Evolutionary conservation across 176 grass and related monocot species (phyloP), one percentile per base, ranked within the genome.

Genomic region (Saccharum officinarum): DNA sequence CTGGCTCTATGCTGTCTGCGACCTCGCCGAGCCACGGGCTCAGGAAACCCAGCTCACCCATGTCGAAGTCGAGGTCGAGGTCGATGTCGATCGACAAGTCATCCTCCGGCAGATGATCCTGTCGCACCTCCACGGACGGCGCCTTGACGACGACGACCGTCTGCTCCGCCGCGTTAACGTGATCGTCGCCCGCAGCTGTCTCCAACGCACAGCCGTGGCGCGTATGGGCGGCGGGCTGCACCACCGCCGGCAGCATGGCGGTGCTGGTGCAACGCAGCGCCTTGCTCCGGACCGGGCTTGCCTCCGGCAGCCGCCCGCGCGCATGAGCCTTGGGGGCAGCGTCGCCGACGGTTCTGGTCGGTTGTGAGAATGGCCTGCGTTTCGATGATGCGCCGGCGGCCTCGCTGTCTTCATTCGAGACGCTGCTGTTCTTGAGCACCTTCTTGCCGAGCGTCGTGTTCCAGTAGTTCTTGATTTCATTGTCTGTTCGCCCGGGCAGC

Each of bases 391-490:
- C 41, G 10, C 41, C 41, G 9, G 41, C 9, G 41, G 41, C 41
- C 41, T 44, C 41, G 9, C 41, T 10, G 9, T 44, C 9, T 44
- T 11, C 10, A 11, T 44, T 44, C 9, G 10, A 44, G 41, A 0
- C 59, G 59, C 36, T 67, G 37, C 5, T 45, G 69, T 5, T 17
- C 60, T 9, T 59, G 65, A 52, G 65, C 42, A 13, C 50, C 75
- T 41, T 88, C 82, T 85, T 88, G 52, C 82, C 42, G 4, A 88
- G 77, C 4, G 85, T 91, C 22, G 77, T 91, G 85, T 85, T 91
- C 89, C 82, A 82, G 71, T 85, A 77, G 89, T 91, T 88, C 77
- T 91, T 91, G 65, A 88, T 91, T 34, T 91, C 89, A 67, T 91
- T 91, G 77, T 91, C 77, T 77, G 86, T 78, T 85, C 85, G 70